Percentiles rank a stretch among this genome's conserved stretches.
Conservation (phyloP, 106 monocot genomes). For the Dactylorhiza incarnata region DNA sequence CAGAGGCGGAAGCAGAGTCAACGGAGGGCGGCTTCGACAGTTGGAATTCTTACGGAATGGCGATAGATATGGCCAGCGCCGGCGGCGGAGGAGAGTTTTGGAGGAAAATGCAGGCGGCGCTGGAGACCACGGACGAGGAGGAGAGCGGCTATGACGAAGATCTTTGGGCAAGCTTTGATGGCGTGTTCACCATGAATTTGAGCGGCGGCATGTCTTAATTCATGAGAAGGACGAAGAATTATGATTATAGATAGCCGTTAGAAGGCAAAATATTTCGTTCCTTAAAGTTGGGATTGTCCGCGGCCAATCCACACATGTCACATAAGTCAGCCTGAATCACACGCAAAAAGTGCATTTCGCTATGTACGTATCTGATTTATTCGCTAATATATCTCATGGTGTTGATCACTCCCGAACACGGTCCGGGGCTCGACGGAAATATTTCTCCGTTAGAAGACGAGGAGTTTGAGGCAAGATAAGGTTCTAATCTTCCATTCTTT, state of each 20-base stretch:
- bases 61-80: neutral
- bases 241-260: no score
- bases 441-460: no score
- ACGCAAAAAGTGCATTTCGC: no score
- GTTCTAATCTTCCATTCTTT: slow-evolving; percentile 2
- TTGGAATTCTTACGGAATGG: neutral
- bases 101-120: slow-evolving; percentile 18
- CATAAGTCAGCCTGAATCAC: no score
- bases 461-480: neutral
- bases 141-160: slow-evolving; percentile 13
- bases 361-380: no score
- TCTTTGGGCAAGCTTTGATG: slow-evolving; percentile 10
- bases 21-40: slow-evolving; percentile 7
- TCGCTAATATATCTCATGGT: no score
- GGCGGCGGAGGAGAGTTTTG: slow-evolving; percentile 6
- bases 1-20: slow-evolving; percentile 9
- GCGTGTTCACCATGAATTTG: slow-evolving; percentile 13
- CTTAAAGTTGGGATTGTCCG: no score
- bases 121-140: slow-evolving; percentile 9
- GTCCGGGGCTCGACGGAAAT: no score
- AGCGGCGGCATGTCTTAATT: neutral
- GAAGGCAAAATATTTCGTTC: no score
- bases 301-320: no score
- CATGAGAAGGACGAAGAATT: neutral
- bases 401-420: no score